Evolutionary conservation across 768 basidiomycete species (phyloP), one percentile per base, ranked within the genome.

Genomic region (Phanerochaete carnosa): DNA sequence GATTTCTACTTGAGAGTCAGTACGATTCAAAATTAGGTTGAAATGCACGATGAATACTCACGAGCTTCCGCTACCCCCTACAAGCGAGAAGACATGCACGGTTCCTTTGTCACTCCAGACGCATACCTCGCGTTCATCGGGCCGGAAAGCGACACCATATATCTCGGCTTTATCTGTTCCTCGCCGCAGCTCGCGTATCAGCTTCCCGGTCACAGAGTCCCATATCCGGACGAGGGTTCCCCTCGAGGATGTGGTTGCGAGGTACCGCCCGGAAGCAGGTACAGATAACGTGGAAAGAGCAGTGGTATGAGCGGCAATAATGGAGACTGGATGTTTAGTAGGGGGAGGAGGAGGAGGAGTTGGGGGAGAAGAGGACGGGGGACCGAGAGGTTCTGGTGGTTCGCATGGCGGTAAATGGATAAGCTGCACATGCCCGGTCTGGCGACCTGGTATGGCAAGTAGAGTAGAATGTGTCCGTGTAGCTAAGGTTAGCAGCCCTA

Each of bases 51-150:
- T 15, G 29, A 55, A 47, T 33, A 83, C 88, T 79, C 72, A 90
- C 88, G 84, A 83, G 63, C 83, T 73, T 8, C 86, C 86, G 22
- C 88, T 83, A 43, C 80, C 79, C 50, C 81, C 79, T 3, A 69
- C 71, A 25, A 96, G 79, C 45, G 89, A 86, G 73, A 95, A 96
- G 45, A 95, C 79, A 70, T 97, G 94, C 7, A 97, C 86, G 0
- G 94, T 97, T 35, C 94, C 94, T 74, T 97, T 97, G 73, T 97
- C 94, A 69, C 93, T 95, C 89, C 93, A 94, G 11, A 92, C 94
- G 67, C 91, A 92, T 0, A 96, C 76, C 65, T 94, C 92, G 59
- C 81, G 83, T 67, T 95, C 95, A 65, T 94, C 93, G 3, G 86
- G 87, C 37, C 94, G 82, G 73, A 95, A 94, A 13, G 89, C 88